phyloP scores from a whole-genome alignment of 208 protist species.

The Leishmania amazonensis region DNA sequence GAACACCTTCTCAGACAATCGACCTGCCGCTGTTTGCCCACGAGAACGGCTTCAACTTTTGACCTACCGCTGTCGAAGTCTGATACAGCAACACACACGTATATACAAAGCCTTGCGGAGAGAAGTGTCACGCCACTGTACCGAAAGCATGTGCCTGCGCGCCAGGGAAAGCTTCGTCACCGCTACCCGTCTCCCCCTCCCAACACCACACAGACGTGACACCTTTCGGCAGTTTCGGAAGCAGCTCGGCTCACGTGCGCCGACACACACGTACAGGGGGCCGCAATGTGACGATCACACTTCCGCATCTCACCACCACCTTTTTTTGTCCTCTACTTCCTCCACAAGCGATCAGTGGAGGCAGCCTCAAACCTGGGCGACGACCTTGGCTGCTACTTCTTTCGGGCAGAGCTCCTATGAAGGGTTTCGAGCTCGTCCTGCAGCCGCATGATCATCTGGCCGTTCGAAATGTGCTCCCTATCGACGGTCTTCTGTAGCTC shows the following conservation, averaged over 20 bases:
- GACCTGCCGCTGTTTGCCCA: not conserved
- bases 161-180: not conserved
- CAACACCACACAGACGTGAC: not conserved
- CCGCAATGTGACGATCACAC: not conserved
- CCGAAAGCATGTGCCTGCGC: not conserved
- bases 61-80: not conserved
- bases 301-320: not conserved
- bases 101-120: not conserved
- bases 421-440: constrained; percentile 53
- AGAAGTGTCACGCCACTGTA: not conserved
- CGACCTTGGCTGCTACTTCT: not conserved
- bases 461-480: constrained; percentile 49
- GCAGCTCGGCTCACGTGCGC: not conserved
- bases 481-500: constrained; percentile 54
- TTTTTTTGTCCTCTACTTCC: not conserved
- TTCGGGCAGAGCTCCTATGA: constrained; percentile 16
- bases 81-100: not conserved
- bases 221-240: not conserved
- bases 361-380: not conserved
- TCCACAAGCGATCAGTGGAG: not conserved
- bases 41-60: not conserved
- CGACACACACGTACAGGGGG: not conserved
- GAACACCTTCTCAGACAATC: not conserved
- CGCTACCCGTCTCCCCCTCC: not conserved
- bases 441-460: constrained; percentile 44